A percentile compares a stretch with the other conserved stretches of the same genome.
Evolutionary conservation across 768 basidiomycete species (phyloP).

Genomic region (Trametes cinnabarina): DNA sequence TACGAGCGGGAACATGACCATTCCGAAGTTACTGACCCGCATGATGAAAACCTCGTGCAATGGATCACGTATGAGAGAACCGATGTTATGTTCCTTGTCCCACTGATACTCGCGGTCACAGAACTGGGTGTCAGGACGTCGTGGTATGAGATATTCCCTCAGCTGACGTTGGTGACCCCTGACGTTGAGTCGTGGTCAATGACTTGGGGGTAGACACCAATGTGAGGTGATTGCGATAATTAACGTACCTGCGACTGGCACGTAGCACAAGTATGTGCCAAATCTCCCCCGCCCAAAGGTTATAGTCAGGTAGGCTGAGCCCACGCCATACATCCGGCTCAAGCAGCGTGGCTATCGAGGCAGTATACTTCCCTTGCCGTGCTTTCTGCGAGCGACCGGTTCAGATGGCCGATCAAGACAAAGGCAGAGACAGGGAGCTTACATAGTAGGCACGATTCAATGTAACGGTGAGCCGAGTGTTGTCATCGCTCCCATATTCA

Average conservation of each 20-base stretch:
- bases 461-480: slow-evolving; percentile 56
- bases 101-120: slow-evolving; percentile 58
- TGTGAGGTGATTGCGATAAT: background rate
- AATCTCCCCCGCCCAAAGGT: slow-evolving; percentile 70
- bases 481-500: slow-evolving; percentile 54
- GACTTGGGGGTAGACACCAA: background rate
- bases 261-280: slow-evolving; percentile 76
- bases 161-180: slow-evolving; percentile 68
- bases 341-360: slow-evolving; percentile 60
- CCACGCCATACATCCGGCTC: slow-evolving; percentile 71
- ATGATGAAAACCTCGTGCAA: slow-evolving; percentile 43
- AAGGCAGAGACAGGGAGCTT: background rate
- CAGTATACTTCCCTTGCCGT: slow-evolving; percentile 64
- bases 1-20: background rate
- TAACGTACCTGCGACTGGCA: slow-evolving; percentile 61
- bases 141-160: slow-evolving; percentile 61
- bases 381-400: slow-evolving; percentile 45
- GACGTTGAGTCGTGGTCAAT: background rate
- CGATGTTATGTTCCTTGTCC: slow-evolving; percentile 33
- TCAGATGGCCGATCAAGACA: background rate
- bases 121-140: slow-evolving; percentile 54
- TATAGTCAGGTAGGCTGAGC: slow-evolving; percentile 61
- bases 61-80: slow-evolving; percentile 41
- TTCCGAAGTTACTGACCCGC: slow-evolving; percentile 30
- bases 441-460: slow-evolving; percentile 74